Conservation (phyloP, 768 basidiomycete species). For the Russula sp. region DNA sequence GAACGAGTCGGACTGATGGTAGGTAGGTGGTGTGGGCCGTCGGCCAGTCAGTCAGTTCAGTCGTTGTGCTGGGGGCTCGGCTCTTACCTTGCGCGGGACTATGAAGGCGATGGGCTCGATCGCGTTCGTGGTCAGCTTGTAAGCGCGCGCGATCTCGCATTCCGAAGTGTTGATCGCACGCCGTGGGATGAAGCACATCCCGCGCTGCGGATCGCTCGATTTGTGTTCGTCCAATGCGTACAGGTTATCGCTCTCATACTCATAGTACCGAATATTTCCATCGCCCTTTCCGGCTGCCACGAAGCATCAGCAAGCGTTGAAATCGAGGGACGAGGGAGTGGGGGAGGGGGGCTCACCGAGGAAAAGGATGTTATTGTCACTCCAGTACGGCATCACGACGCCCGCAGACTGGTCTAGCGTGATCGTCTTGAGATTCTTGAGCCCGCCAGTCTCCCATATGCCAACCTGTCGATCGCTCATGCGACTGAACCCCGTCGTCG, state of each 20-base stretch:
- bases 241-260: slow-evolving; percentile 83
- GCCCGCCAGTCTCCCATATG: slow-evolving; percentile 80
- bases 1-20: slow-evolving; percentile 77
- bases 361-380: slow-evolving; percentile 87
- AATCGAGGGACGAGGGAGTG: background rate
- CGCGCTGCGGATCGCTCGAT: slow-evolving; percentile 87
- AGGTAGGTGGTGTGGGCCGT: background rate
- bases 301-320: background rate
- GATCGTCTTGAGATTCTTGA: slow-evolving; percentile 70
- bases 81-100: slow-evolving; percentile 85
- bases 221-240: slow-evolving; percentile 77
- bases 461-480: slow-evolving; percentile 91
- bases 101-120: slow-evolving; percentile 94
- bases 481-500: slow-evolving; percentile 93
- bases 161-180: slow-evolving; percentile 83
- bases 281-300: slow-evolving; percentile 47
- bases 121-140: slow-evolving; percentile 66
- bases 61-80: too few species aligned
- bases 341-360: slow-evolving; percentile 42
- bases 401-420: slow-evolving; percentile 86
- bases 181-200: slow-evolving; percentile 94
- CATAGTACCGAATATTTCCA: slow-evolving; percentile 93
- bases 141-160: slow-evolving; percentile 92
- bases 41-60: too few species aligned
- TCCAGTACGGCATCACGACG: slow-evolving; percentile 97